Evolutionary conservation across 2,329 filamentous ascomycete genomes (phyloP).

Genomic region (Fusarium lyarnte): DNA sequence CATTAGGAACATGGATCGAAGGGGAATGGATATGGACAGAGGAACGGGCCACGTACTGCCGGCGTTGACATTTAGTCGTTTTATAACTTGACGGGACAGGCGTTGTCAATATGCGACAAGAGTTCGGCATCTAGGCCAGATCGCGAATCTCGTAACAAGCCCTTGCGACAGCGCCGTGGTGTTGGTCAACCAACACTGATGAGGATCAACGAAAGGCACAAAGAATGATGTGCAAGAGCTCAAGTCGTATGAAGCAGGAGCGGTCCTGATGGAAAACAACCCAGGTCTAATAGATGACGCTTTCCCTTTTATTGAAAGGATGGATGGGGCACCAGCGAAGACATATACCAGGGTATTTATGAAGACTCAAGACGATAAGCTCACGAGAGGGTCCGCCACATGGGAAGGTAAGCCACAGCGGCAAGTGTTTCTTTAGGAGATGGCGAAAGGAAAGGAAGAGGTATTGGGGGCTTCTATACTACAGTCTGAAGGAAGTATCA

Average conservation of each 20-base stretch:
- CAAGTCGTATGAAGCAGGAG: slow-evolving; percentile 26
- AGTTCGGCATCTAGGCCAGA: slow-evolving; percentile 38
- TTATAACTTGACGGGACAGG: slow-evolving; percentile 30
- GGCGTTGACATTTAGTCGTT: slow-evolving; percentile 47
- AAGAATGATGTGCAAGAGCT: slow-evolving; percentile 12
- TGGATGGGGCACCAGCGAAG: slow-evolving; percentile 27
- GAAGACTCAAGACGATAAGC: slow-evolving; percentile 30
- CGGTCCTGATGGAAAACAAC: slow-evolving; percentile 24
- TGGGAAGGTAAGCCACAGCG: slow-evolving; percentile 36
- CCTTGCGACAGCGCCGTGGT: slow-evolving; percentile 7
- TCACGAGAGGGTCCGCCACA: slow-evolving; percentile 32
- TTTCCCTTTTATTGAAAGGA: slow-evolving; percentile 41
- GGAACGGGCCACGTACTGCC: slow-evolving; percentile 41
- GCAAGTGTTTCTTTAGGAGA: slow-evolving; percentile 26
- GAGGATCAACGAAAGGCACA: slow-evolving; percentile 14
- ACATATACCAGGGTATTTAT: slow-evolving; percentile 37
- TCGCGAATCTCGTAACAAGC: slow-evolving; percentile 18
- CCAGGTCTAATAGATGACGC: slow-evolving; percentile 31
- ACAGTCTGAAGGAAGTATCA: slow-evolving; percentile 32
- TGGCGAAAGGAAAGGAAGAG: slow-evolving; percentile 24
- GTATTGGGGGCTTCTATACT: slow-evolving; percentile 34
- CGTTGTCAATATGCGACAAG: slow-evolving; percentile 14
- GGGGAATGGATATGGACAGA: slow-evolving; percentile 5
- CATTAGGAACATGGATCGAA: slow-evolving; percentile 29
- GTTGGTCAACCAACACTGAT: slow-evolving; percentile 11